These are phyloP conservation scores for Leucocoprinus leucothites DNA, from an alignment of 768 basidiomycete genomes.

Conservation along the genomic window DNA sequence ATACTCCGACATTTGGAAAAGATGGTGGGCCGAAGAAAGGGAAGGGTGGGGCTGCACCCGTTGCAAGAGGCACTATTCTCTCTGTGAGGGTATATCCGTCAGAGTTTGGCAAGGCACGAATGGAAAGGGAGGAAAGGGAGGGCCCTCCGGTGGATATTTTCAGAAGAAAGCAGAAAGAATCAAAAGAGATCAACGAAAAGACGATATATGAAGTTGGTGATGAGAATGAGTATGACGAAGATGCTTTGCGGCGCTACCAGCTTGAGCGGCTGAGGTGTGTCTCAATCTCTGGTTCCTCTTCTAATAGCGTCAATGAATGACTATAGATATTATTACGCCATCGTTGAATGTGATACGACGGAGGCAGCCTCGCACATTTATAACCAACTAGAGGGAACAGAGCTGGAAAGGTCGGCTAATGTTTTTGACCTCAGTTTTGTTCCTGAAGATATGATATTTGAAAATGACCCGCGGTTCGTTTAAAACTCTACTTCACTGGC, in stretches of 20 bases:
- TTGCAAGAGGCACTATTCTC: constrained; percentile 64
- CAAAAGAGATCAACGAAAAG: constrained; percentile 61
- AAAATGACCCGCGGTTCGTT: constrained; percentile 66
- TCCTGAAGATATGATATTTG: constrained; percentile 85
- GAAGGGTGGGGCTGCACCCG: constrained; percentile 15
- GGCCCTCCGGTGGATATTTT: constrained; percentile 90
- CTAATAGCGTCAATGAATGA: not conserved
- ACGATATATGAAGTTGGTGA: constrained; percentile 64
- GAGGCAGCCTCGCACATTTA: constrained; percentile 79
- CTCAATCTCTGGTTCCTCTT: not conserved
- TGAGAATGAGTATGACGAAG: constrained; percentile 82
- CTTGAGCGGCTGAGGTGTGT: constrained; percentile 85
- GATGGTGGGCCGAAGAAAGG: constrained; percentile 15
- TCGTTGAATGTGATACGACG: constrained; percentile 82
- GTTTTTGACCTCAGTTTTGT: constrained; percentile 94
- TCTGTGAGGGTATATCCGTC: constrained; percentile 89
- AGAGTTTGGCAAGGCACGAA: constrained; percentile 85
- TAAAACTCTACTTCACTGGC: not conserved
- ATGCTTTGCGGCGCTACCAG: constrained; percentile 87
- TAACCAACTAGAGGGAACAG: constrained; percentile 87
- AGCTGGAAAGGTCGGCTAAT: constrained; percentile 95
- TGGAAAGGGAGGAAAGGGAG: constrained; percentile 84
- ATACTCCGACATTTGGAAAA: constrained; percentile 17
- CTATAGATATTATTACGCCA: constrained; percentile 89
- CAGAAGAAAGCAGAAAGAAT: constrained; percentile 43